Conservation (phyloP, 805 yeast species). For the Pichia eremophila region DNA sequence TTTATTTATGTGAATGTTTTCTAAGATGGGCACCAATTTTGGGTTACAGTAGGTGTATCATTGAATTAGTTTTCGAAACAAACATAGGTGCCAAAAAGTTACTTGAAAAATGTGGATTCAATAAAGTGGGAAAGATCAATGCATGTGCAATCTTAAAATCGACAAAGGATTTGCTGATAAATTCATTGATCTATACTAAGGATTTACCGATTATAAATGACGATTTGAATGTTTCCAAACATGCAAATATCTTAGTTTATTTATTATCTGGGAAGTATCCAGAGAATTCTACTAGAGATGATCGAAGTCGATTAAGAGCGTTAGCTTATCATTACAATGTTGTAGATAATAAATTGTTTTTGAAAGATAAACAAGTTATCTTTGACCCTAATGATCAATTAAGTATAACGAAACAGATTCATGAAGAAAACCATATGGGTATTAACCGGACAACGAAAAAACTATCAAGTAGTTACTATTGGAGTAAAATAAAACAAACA, state of each 20-base stretch:
- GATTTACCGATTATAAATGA: conserved; percentile 49
- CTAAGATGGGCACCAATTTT: conserved; percentile 85
- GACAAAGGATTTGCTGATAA: conserved; percentile 67
- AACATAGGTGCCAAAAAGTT: conserved; percentile 76
- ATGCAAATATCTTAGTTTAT: conserved; percentile 67
- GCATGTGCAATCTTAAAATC: conserved; percentile 88
- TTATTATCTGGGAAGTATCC: conserved; percentile 84
- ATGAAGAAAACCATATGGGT: conserved; percentile 65
- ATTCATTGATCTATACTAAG: conserved; percentile 76
- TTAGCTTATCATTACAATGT: conserved; percentile 70
- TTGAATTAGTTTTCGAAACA: conserved; percentile 82
- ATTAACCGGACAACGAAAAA: conserved; percentile 78
- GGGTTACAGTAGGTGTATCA: conserved; percentile 77
- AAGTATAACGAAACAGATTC: conserved; percentile 64
- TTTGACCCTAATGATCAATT: conserved; percentile 66
- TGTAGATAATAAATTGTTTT: conserved; percentile 60
- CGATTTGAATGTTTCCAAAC: conserved; percentile 24
- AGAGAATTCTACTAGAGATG: conserved; percentile 68
- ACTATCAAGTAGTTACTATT: conserved; percentile 74
- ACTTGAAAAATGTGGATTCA: conserved; percentile 68
- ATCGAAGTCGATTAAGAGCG: conserved; percentile 78
- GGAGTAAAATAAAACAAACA: conserved; percentile 86
- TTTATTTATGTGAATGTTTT: conserved; percentile 73
- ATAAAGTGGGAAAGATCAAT: conserved; percentile 67
- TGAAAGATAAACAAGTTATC: conserved; percentile 61